Evolutionary conservation across 192 early-diverging fungal species (phyloP), one percentile per base, ranked within the genome.

Genomic region (Coemansia sp.): DNA sequence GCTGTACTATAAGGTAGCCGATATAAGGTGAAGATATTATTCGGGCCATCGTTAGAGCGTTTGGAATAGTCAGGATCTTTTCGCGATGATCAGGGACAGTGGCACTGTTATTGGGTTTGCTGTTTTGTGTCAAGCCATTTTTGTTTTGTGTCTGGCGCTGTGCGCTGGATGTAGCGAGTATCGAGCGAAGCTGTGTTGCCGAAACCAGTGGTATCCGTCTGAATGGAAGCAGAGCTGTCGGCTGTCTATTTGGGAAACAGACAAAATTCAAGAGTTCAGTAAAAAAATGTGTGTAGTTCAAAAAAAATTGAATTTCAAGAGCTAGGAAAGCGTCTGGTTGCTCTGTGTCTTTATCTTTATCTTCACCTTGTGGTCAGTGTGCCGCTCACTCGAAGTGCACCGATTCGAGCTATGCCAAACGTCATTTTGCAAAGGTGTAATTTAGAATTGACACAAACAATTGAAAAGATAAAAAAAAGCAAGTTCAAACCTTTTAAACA

Each of bases 1-100:
- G 86, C 41, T 90, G 81, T 3, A 95, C 76, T 63, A 99, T 95
- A 20, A 94, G 87, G 70, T 94, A 92, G 37, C 97, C 97, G 65
- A 99, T 93, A 39, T 92, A 87, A 5, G 97, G 97, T 18, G 95
- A 87, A 14, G 91, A 72, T 18, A 90, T 54, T 28, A 99, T 84
- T 17, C 97, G 88, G 7, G 89, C 78, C 68, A 93, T 75, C 4
- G 97, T 97, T 63, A 99, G 74, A 8, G 89, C 79, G 73, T 99
- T 99, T 3, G 97, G 95, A 22, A 97, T 76, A 2, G 94, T 99
- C 71, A 92, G 90, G 51, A 99, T 51, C 45, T 35, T 64, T 52
- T 64, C 95, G 65, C 93, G 91, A 74, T 98, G 94, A 45, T 70
- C 74, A 35, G 70, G 71, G 18, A 74, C 72, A 0, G 67, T 7